A percentile compares a stretch with the other conserved stretches of the same genome.
Evolutionary conservation across 106 monocot species (phyloP).

Genomic region (Agapanthus africanus): DNA sequence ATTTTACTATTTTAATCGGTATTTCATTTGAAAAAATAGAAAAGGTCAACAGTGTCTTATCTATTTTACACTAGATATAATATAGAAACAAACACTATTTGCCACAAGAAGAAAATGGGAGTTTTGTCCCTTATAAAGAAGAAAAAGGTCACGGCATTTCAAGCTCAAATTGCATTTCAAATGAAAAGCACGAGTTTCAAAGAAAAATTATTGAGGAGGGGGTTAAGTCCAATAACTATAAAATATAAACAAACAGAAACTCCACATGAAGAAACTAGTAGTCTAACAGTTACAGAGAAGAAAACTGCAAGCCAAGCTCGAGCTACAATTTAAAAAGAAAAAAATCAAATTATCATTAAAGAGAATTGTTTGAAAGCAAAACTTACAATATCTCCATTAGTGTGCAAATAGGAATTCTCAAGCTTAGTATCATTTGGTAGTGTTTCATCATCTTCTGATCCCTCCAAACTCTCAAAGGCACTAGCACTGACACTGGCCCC

Average conservation of each 20-base stretch:
- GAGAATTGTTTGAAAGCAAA: neutral
- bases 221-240: too few species aligned
- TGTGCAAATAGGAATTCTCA: constrained; percentile 46
- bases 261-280: too few species aligned
- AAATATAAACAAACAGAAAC: too few species aligned
- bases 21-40: neutral
- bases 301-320: too few species aligned
- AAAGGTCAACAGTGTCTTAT: too few species aligned
- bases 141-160: neutral
- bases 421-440: constrained; percentile 32
- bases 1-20: neutral
- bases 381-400: constrained; percentile 69
- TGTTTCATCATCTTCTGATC: constrained; percentile 69
- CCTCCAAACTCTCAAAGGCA: constrained; percentile 76
- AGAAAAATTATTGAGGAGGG: too few species aligned
- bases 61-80: neutral
- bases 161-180: neutral
- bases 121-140: neutral
- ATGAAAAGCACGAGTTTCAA: neutral
- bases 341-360: neutral
- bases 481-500: constrained; percentile 39
- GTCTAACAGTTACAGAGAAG: too few species aligned
- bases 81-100: neutral
- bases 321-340: too few species aligned
- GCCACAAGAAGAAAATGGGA: neutral